Conservation (phyloP, 139 green algal genomes). For the Chlamydomonas schloesseri region DNA sequence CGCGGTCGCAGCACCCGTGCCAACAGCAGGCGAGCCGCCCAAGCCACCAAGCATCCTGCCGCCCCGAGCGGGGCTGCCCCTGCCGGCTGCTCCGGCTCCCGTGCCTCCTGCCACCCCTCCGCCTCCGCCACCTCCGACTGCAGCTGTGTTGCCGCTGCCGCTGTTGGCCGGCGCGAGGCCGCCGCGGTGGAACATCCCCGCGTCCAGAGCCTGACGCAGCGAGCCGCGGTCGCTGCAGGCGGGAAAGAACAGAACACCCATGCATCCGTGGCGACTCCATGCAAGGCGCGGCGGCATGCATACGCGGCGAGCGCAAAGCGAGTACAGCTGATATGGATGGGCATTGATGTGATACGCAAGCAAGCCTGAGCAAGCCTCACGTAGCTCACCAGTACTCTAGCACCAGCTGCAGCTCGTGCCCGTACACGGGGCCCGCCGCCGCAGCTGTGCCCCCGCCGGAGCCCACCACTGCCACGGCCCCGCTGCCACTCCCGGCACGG, state of each 20-base stretch:
- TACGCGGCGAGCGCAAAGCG: background rate
- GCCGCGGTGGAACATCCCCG: constrained; percentile 1
- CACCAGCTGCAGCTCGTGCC: constrained; percentile 27
- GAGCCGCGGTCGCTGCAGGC: constrained; percentile 20
- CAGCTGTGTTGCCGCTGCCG: background rate
- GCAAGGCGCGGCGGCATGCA: background rate
- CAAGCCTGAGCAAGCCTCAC: too few species aligned
- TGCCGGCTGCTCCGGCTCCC: background rate
- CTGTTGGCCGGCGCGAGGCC: background rate
- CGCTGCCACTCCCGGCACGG: background rate
- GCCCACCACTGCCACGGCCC: background rate
- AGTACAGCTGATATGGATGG: too few species aligned
- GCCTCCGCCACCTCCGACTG: too few species aligned
- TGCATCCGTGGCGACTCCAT: background rate
- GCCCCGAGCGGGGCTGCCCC: background rate
- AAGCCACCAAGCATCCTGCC: too few species aligned
- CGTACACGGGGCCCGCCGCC: background rate
- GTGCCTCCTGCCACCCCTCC: background rate
- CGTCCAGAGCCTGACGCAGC: constrained; percentile 14
- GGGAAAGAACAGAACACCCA: too few species aligned
- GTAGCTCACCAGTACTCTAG: constrained; percentile 20
- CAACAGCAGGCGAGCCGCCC: too few species aligned
- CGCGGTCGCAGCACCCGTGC: too few species aligned
- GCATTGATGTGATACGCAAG: too few species aligned
- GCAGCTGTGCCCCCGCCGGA: too few species aligned